Base-by-base conservation (phyloP, 192 early-diverging fungal species). In the Diversispora eburnea region DNA sequence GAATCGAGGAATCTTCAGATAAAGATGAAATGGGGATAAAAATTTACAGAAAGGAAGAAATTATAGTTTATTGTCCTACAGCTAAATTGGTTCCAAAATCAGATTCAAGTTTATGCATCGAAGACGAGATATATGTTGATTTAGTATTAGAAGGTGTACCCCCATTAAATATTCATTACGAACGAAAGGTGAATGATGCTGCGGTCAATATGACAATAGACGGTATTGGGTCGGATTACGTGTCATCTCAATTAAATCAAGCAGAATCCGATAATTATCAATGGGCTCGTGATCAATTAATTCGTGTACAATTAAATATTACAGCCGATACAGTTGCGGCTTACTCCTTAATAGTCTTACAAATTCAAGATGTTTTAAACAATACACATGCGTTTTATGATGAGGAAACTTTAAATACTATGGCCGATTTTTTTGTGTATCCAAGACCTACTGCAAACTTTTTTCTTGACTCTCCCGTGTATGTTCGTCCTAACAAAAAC, bases 131-230 rank as follows among this genome's bases (percentile, higher is more conserved):
- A 33, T 39, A 65, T 19, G 46, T 80, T 3, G 55, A 78, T 8
- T 54, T 84, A 41, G 41, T 75, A 3, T 66, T 84, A 4, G 19
- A 68, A 8, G 83, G 83, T 68, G 78, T 84, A 3, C 83, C 83
- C 10, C 83, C 83, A 17, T 77, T 84, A 4, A 80, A 59, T 47
- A 74, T 84, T 0, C 58, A 73, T 10, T 81, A 81, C 70, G 68
- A 69, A 19, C 51, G 77, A 47, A 43, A 48, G 33, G 47, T 78
- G 8, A 72, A 69, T 4, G 17, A 41, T 8, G 12, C 19, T 15
- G 45, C 25, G 0, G 42, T 63, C 5, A 43, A 42, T 9, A 67
- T 75, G 48, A 70, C 77, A 60, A 71, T 84, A 22, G 70, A 80
- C 46, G 71, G 75, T 39, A 77, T 84, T 22, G 77, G 77, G 46